A percentile compares a stretch with the other conserved stretches of the same genome.
Conservation (phyloP, 2,329 filamentous ascomycete genomes). For the Arthrobotrys megalospora region DNA sequence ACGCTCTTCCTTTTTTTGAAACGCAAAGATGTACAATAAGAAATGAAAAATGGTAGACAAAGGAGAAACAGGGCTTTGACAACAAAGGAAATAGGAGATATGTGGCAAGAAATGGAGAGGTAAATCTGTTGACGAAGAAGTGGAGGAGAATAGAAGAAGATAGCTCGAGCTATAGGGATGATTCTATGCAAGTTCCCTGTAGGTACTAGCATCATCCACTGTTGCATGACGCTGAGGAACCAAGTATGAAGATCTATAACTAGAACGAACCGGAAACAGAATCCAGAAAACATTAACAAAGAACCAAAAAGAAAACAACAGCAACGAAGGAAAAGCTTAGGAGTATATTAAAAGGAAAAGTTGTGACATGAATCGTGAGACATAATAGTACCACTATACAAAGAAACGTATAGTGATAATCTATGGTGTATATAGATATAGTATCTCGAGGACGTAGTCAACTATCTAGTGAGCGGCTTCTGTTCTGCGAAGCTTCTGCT, state of each 20-base stretch:
- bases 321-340: background rate
- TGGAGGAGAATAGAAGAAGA: background rate
- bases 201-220: conserved; percentile 5
- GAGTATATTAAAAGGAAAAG: background rate
- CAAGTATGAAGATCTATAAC: conserved; percentile 43
- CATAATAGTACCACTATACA: background rate
- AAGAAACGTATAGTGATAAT: background rate
- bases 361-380: conserved; percentile 10
- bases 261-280: conserved; percentile 3
- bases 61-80: background rate
- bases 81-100: too few relatives aligned
- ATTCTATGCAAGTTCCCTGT: conserved; percentile 22
- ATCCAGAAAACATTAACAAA: conserved; percentile 29
- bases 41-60: too few relatives aligned
- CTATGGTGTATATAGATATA: conserved; percentile 20
- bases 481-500: conserved; percentile 24
- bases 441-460: background rate
- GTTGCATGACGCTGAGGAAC: conserved; percentile 15
- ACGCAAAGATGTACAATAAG: too few relatives aligned
- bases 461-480: conserved; percentile 4
- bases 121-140: background rate
- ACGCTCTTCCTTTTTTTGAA: too few relatives aligned
- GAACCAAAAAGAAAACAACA: conserved; percentile 5
- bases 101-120: background rate
- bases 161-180: background rate